A percentile compares a stretch with the other conserved stretches of the same genome.
phyloP scores from a whole-genome alignment of 2,329 filamentous ascomycete species.

The Aspergillus sp. region DNA sequence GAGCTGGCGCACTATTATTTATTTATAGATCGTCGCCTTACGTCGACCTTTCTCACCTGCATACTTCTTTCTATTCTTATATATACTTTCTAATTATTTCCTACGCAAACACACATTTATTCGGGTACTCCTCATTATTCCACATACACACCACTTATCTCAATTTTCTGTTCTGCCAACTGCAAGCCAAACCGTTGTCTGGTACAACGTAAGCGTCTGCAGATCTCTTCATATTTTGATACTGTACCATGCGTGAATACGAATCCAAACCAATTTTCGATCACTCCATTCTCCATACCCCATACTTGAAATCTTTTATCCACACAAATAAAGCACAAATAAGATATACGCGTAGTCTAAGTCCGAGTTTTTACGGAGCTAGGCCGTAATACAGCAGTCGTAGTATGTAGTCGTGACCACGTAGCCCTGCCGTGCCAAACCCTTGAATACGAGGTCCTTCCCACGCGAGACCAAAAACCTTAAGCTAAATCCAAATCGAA shows the following conservation, averaged over 20 bases:
- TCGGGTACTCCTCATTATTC: background rate
- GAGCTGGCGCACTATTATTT: background rate
- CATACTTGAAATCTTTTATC: background rate
- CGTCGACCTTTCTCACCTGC: background rate
- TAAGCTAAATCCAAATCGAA: too few species aligned
- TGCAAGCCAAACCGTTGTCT: background rate
- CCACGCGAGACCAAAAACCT: too few species aligned
- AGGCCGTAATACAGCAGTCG: too few species aligned
- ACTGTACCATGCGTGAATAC: background rate
- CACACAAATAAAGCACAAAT: background rate
- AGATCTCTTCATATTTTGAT: background rate
- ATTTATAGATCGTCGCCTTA: slow-evolving; percentile 5
- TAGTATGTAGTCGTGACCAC: too few species aligned
- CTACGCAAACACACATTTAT: background rate
- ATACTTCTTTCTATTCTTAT: background rate
- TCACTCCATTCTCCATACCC: background rate
- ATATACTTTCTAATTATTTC: slow-evolving; percentile 1
- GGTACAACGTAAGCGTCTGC: background rate
- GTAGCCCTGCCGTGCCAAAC: too few species aligned
- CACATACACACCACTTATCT: background rate
- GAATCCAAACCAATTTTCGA: background rate
- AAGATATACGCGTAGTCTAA: too few species aligned
- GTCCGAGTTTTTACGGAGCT: too few species aligned
- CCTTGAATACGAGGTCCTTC: too few species aligned
- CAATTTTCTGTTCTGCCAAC: background rate